phyloP scores from a whole-genome alignment of 164 flowering plant genomes.

The Dillenia turbinata region DNA sequence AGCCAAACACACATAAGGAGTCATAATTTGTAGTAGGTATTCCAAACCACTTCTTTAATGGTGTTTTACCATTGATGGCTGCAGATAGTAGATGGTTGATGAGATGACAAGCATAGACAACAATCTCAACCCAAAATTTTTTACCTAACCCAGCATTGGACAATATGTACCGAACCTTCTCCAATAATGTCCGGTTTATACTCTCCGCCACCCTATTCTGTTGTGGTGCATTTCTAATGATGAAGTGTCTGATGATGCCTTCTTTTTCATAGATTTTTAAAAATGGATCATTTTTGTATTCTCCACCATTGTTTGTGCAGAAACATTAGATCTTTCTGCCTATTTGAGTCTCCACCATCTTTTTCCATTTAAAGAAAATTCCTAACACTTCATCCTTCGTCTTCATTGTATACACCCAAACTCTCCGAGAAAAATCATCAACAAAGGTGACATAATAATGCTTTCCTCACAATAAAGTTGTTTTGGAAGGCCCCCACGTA shows the following conservation, averaged over 20 bases:
- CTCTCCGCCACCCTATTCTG: too few species aligned
- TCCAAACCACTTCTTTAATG: constrained; percentile 6
- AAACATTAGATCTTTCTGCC: constrained; percentile 10
- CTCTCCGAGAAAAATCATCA: constrained; percentile 5
- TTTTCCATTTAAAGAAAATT: constrained; percentile 9
- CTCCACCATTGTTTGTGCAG: constrained; percentile 11
- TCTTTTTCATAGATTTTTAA: background rate
- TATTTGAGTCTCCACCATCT: constrained; percentile 9
- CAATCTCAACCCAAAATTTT: too few species aligned
- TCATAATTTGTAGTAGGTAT: constrained; percentile 3
- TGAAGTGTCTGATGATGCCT: constrained; percentile 17
- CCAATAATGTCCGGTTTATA: too few species aligned
- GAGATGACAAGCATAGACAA: background rate
- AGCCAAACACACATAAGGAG: background rate
- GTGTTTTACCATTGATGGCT: constrained; percentile 1
- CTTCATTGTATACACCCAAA: constrained; percentile 10
- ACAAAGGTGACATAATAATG: constrained; percentile 8
- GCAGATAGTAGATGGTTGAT: background rate
- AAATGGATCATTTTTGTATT: constrained; percentile 7
- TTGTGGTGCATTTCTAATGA: too few species aligned
- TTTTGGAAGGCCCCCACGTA: constrained; percentile 2
- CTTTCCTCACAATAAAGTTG: constrained; percentile 6
- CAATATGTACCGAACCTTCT: too few species aligned
- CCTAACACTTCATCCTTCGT: constrained; percentile 6
- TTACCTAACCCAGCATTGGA: too few species aligned